These are phyloP conservation scores for Arbutus unedo DNA, from an alignment of 148 eudicot genomes.

Conservation along the genomic window DNA sequence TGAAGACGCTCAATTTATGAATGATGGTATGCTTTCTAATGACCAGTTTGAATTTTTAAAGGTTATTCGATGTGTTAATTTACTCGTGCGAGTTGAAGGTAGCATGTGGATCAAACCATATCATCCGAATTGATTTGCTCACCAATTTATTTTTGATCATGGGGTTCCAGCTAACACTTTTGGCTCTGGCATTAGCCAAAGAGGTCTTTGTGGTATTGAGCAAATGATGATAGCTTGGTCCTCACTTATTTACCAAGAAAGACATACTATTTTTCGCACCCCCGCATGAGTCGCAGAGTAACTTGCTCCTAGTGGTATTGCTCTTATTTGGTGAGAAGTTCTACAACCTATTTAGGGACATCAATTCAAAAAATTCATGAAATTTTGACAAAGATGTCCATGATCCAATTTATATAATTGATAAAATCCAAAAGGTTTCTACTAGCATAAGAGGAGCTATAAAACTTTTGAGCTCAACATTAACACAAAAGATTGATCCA, in stretches of 20 bases:
- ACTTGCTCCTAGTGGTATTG: background rate
- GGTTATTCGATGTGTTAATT: background rate
- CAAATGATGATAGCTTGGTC: background rate
- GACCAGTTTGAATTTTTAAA: background rate
- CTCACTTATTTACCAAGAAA: background rate
- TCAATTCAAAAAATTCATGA: background rate
- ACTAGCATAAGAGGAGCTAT: background rate
- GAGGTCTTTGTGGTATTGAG: background rate
- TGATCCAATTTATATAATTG: background rate
- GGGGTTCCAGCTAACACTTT: background rate
- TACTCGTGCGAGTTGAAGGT: background rate
- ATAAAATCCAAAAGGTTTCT: background rate
- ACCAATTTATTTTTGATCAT: background rate
- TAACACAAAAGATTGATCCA: background rate
- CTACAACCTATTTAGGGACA: background rate
- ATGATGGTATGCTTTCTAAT: background rate
- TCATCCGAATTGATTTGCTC: background rate
- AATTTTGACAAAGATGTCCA: background rate
- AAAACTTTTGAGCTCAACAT: background rate
- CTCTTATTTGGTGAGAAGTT: background rate
- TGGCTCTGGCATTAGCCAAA: background rate
- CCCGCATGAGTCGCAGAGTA: background rate
- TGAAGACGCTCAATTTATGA: background rate
- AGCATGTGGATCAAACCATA: background rate
- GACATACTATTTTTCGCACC: background rate